Evolutionary conservation across 2,329 filamentous ascomycete species (phyloP), one percentile per base, ranked within the genome.

Genomic region (Phyllosticta ampelicida): DNA sequence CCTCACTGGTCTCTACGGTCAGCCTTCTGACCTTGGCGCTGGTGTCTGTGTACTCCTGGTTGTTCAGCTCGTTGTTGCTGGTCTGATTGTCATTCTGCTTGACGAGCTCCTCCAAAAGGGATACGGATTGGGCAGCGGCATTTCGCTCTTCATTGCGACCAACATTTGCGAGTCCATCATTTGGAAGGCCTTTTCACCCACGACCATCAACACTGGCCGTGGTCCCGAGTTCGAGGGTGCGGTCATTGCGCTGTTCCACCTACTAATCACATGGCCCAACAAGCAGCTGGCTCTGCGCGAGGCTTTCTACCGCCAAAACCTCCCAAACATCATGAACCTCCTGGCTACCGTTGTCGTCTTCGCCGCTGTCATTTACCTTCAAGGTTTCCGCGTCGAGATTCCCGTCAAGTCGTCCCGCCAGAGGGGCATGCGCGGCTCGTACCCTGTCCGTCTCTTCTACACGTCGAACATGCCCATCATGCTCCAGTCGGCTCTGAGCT

Each of bases 401-500:
- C 95, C 95, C 63, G 94, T 99, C 83, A 99, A 99, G 86, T 96
- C 91, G 61, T 92, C 90, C 68, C 91, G 94, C 78, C 94, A 99
- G 84, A 91, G 94, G 82, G 94, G 94, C 76, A 94, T 95, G 74
- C 92, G 94, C 70, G 95, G 92, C 70, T 95, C 91, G 48, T 99
- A 97, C 84, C 94, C 94, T 69, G 85, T 99, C 75, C 92, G 95
- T 71, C 89, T 99, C 61, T 99, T 99, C 85, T 99, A 99, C 81
- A 99, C 94, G 73, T 96, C 91, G 75, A 99, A 99, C 87, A 99
- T 99, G 95, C 94, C 94, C 72, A 99, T 99, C 78, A 99, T 99
- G 94, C 83, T 99, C 74, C 95, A 99, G 81, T 97, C 92, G 53
- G 94, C 94, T 67, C 85, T 99, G 66, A 96, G 90, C 65, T 96